A percentile compares a stretch with the other conserved stretches of the same genome.
These are phyloP conservation scores for Fusarium odoratissimum DNA, from an alignment of 2,329 filamentous ascomycete genomes.

Conservation along the genomic window DNA sequence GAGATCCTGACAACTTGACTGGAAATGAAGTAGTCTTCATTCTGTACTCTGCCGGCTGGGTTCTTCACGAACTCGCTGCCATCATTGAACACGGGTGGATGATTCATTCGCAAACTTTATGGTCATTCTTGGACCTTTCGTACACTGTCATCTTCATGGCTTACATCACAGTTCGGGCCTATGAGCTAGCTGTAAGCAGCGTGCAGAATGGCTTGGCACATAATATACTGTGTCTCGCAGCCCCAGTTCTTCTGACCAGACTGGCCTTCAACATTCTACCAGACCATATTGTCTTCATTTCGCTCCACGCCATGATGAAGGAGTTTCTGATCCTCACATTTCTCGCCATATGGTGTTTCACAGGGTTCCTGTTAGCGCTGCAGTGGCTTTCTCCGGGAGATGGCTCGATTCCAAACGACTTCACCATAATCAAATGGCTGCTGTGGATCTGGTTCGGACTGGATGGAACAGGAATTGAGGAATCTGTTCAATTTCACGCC, in stretches of 20 bases:
- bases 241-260: constrained; percentile 73
- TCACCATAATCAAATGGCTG: constrained; percentile 78
- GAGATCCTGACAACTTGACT: constrained; percentile 56
- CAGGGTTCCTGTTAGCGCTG: constrained; percentile 75
- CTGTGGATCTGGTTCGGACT: constrained; percentile 83
- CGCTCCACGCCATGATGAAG: constrained; percentile 76
- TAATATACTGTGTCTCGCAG: constrained; percentile 72
- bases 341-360: constrained; percentile 74
- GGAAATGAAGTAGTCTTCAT: constrained; percentile 68
- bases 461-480: constrained; percentile 66
- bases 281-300: constrained; percentile 79
- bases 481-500: constrained; percentile 68
- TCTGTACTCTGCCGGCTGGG: constrained; percentile 74
- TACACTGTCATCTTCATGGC: constrained; percentile 70
- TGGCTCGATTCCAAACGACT: constrained; percentile 45
- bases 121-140: constrained; percentile 78
- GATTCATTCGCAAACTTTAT: constrained; percentile 77
- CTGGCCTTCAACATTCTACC: constrained; percentile 78
- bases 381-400: constrained; percentile 65
- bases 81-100: constrained; percentile 73
- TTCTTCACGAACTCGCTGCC: constrained; percentile 71
- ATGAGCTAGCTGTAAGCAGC: constrained; percentile 59
- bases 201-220: constrained; percentile 64
- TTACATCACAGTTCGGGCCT: constrained; percentile 68
- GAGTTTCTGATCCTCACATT: constrained; percentile 75